Percentiles rank a stretch among this genome's conserved stretches.
Conservation (phyloP, 2,329 filamentous ascomycete genomes). For the Stagonosporopsis cucurbitacearum region DNA sequence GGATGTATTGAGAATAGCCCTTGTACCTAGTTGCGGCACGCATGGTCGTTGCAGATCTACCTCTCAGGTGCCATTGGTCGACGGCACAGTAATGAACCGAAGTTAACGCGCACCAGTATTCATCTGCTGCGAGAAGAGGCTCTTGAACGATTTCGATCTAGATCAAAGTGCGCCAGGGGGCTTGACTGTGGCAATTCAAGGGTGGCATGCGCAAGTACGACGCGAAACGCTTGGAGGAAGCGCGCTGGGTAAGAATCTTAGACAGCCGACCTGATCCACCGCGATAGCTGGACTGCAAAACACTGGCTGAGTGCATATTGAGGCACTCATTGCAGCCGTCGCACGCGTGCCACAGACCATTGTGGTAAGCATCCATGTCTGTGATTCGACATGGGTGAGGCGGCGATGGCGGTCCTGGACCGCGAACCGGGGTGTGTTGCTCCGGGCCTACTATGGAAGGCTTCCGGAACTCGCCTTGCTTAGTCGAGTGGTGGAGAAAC, state of each 20-base stretch:
- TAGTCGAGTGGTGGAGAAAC: constrained; percentile 46
- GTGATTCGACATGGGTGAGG: constrained; percentile 36
- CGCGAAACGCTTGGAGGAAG: constrained; percentile 21
- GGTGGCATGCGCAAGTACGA: constrained; percentile 23
- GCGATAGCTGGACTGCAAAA: constrained; percentile 23
- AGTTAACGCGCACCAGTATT: constrained; percentile 35
- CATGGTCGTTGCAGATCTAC: constrained; percentile 40
- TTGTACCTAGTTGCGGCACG: constrained; percentile 46
- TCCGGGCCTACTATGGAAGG: constrained; percentile 38
- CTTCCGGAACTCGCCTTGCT: constrained; percentile 29
- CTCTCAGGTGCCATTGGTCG: constrained; percentile 37
- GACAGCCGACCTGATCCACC: constrained; percentile 26
- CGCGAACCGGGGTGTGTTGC: constrained; percentile 30
- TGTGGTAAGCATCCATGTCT: constrained; percentile 24
- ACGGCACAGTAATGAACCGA: constrained; percentile 43
- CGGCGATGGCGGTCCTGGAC: constrained; percentile 46
- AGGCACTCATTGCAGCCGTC: constrained; percentile 28
- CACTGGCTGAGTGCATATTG: constrained; percentile 32
- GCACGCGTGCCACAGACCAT: constrained; percentile 25
- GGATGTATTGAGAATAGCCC: constrained; percentile 47
- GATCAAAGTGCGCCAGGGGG: constrained; percentile 32
- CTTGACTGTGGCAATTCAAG: constrained; percentile 38
- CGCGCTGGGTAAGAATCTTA: constrained; percentile 14
- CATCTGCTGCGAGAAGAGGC: constrained; percentile 34
- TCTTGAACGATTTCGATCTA: constrained; percentile 39